Conservation (phyloP, 2,329 filamentous ascomycete genomes). For the Chrysoporthe deuterocubensis region DNA sequence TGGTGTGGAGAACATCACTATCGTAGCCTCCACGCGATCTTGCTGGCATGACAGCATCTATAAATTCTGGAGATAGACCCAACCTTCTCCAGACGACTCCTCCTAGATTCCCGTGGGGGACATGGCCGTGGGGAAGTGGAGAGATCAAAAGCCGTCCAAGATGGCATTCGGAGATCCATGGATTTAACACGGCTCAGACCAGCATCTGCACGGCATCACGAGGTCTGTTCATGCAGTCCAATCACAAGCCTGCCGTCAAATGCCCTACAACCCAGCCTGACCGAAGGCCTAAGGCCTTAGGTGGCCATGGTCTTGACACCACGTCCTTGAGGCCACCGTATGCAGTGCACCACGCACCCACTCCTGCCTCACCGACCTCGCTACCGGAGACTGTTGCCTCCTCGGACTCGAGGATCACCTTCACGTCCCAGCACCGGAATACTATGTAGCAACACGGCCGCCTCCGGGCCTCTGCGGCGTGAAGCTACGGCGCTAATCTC, state of each 20-base stretch:
- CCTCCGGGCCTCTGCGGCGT: constrained; percentile 14
- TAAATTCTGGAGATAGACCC: constrained; percentile 13
- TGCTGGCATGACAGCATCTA: neutral
- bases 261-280: neutral
- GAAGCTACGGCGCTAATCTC: constrained; percentile 13
- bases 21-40: neutral
- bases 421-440: constrained; percentile 3
- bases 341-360: neutral
- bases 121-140: constrained; percentile 20
- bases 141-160: constrained; percentile 14
- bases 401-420: neutral
- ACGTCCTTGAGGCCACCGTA: neutral
- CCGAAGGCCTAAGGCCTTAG: neutral
- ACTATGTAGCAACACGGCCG: neutral
- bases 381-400: neutral
- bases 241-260: neutral
- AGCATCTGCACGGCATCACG: constrained; percentile 13
- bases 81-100: constrained; percentile 14
- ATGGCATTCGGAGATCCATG: constrained; percentile 18
- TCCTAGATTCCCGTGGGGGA: neutral
- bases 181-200: constrained; percentile 1
- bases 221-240: neutral
- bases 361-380: constrained; percentile 5
- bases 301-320: neutral
- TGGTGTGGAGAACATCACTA: neutral